A percentile compares a stretch with the other conserved stretches of the same genome.
Evolutionary conservation across 2,329 filamentous ascomycete genomes (phyloP).

Genomic region (Geosmithia morbida): DNA sequence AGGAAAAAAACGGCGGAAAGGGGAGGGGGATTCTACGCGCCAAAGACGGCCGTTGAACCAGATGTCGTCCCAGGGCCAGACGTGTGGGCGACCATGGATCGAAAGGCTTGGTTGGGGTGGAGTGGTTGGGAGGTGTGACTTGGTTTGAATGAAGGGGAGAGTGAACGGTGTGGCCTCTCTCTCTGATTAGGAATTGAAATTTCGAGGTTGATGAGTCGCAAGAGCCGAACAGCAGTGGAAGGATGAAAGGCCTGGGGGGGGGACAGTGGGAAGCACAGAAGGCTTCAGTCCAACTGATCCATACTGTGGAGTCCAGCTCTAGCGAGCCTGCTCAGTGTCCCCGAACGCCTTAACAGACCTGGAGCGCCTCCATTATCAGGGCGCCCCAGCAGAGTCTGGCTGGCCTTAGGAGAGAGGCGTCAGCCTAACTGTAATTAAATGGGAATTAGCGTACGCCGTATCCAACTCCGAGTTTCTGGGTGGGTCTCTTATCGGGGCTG

Average conservation of each 20-base stretch:
- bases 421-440: slow-evolving; percentile 11
- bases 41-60: slow-evolving; percentile 14
- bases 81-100: slow-evolving; percentile 19
- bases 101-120: slow-evolving; percentile 12
- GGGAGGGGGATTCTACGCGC: background rate
- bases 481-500: slow-evolving; percentile 5
- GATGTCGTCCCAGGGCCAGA: slow-evolving; percentile 16
- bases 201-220: slow-evolving; percentile 26
- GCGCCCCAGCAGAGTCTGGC: too few species aligned
- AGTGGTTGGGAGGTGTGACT: slow-evolving; percentile 14
- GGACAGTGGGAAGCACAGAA: background rate
- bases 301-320: too few species aligned
- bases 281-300: too few species aligned
- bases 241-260: background rate
- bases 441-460: slow-evolving; percentile 19
- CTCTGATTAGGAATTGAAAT: slow-evolving; percentile 25
- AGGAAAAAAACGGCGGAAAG: slow-evolving; percentile 1
- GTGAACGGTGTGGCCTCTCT: slow-evolving; percentile 4
- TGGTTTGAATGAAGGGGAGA: background rate
- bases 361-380: too few species aligned
- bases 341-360: too few species aligned
- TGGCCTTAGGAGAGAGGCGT: too few species aligned
- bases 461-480: slow-evolving; percentile 7
- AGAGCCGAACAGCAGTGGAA: slow-evolving; percentile 1
- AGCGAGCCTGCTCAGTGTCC: too few species aligned